Percentiles rank a stretch among this genome's conserved stretches.
These are phyloP conservation scores for Corylus avellana DNA, from an alignment of 306 rosid genomes.

Conservation along the genomic window DNA sequence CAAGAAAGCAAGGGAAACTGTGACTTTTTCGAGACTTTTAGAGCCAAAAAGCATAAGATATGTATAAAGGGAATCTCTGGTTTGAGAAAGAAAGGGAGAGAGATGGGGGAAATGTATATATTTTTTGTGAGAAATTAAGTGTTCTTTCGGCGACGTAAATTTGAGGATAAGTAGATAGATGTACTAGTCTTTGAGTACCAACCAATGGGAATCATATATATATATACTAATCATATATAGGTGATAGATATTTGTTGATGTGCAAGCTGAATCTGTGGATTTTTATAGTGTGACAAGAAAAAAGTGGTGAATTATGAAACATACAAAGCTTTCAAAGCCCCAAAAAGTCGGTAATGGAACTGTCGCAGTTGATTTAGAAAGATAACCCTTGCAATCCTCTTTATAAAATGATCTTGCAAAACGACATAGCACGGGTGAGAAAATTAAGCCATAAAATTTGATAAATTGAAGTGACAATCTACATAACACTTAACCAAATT, in stretches of 20 bases:
- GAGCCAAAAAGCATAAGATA: too few relatives aligned
- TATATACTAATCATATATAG: neutral
- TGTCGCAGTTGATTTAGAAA: neutral
- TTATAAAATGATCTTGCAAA: too few relatives aligned
- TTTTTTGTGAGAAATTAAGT: neutral
- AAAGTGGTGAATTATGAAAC: neutral
- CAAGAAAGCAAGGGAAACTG: neutral
- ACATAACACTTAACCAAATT: too few relatives aligned
- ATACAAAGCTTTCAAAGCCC: neutral
- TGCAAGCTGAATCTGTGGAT: neutral
- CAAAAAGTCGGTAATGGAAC: neutral
- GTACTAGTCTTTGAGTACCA: conserved; percentile 3
- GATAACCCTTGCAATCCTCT: neutral
- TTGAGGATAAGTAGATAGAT: conserved; percentile 29
- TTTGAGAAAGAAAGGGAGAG: neutral
- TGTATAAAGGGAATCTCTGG: neutral
- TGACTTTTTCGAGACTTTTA: neutral
- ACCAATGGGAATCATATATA: conserved; percentile 23
- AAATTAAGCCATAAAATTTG: too few relatives aligned
- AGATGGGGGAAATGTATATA: neutral
- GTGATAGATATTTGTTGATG: neutral
- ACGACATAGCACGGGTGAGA: too few relatives aligned
- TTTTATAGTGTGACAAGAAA: neutral
- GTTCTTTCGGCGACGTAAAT: conserved; percentile 9
- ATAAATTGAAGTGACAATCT: too few relatives aligned